phyloP scores from a whole-genome alignment of 78 protist genomes.

The Polysphondylium violaceum region DNA sequence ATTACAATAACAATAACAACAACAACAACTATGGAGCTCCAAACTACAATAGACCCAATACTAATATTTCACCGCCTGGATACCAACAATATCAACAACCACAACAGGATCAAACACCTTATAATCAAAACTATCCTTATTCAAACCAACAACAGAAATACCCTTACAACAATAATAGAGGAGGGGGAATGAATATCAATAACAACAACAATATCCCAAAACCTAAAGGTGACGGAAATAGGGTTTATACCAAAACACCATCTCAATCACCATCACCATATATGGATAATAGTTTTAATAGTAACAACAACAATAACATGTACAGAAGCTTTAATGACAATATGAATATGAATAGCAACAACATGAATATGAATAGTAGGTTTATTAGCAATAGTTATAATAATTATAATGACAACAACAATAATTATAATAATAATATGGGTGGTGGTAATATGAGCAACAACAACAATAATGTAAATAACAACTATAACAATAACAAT shows the following conservation, averaged over 20 bases:
- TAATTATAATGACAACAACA: not conserved
- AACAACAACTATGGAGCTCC: not conserved
- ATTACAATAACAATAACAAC: not conserved
- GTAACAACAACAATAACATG: not conserved
- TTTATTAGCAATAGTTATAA: not conserved
- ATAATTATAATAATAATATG: not conserved
- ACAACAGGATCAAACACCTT: not conserved
- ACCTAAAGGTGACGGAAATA: not conserved
- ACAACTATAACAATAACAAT: not conserved
- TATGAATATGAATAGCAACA: not conserved
- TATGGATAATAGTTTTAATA: not conserved
- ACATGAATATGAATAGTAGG: not conserved
- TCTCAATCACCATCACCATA: too few species aligned
- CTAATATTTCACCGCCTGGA: too few species aligned
- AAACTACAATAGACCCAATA: not conserved
- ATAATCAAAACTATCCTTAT: not conserved
- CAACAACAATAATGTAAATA: not conserved
- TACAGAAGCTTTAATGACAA: not conserved
- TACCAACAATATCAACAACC: not conserved
- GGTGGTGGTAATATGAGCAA: not conserved
- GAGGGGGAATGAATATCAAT: not conserved
- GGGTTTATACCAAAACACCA: not conserved
- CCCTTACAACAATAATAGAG: not conserved
- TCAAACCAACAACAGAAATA: not conserved
- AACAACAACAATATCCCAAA: conserved; percentile 15